phyloP scores from a whole-genome alignment of 2,329 filamentous ascomycete genomes.

The Fusarium camptoceras region DNA sequence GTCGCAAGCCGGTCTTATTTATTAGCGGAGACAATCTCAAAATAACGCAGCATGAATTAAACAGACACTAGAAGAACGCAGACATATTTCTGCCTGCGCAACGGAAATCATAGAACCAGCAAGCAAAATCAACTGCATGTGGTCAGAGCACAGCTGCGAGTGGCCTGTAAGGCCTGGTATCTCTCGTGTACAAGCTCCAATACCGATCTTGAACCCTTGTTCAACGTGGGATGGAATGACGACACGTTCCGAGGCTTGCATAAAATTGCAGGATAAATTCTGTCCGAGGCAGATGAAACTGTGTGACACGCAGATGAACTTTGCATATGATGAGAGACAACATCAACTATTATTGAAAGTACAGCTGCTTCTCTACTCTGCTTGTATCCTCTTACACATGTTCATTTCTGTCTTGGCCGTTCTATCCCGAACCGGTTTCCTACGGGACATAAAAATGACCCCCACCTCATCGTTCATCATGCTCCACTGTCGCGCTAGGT shows the following conservation, averaged over 20 bases:
- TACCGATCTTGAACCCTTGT: slow-evolving; percentile 36
- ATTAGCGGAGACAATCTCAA: slow-evolving; percentile 27
- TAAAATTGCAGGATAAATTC: neutral
- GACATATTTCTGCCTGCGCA: neutral
- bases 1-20: slow-evolving; percentile 38
- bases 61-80: slow-evolving; percentile 35
- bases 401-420: slow-evolving; percentile 27
- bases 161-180: slow-evolving; percentile 26
- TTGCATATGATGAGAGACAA: neutral
- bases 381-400: slow-evolving; percentile 1
- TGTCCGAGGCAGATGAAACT: slow-evolving; percentile 14
- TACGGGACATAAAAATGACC: slow-evolving; percentile 34
- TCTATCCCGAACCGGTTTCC: slow-evolving; percentile 43
- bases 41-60: slow-evolving; percentile 45
- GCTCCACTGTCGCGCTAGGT: neutral
- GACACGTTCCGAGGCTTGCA: slow-evolving; percentile 23
- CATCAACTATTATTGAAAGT: neutral
- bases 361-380: neutral
- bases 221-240: slow-evolving; percentile 41
- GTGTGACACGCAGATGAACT: neutral
- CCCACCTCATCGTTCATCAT: slow-evolving; percentile 33
- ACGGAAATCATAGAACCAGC: neutral
- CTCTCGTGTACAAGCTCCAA: slow-evolving; percentile 27
- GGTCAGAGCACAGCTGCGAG: slow-evolving; percentile 17
- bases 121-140: slow-evolving; percentile 19